Conservation (phyloP, 164 flowering plant species). For the Chimonanthus praecox region DNA sequence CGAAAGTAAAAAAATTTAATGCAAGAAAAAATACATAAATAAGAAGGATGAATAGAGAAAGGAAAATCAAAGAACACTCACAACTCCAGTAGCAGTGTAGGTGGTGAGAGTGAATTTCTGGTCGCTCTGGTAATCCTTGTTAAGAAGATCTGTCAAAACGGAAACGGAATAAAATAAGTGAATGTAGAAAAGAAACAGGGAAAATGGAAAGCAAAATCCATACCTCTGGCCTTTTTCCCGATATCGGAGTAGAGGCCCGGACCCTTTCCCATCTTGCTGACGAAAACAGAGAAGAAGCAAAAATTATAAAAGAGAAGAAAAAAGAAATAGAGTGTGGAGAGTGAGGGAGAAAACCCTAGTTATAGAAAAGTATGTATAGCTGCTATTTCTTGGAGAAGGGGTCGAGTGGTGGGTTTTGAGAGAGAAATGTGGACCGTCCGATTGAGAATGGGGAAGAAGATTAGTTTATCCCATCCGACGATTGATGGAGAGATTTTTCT, state of each 20-base stretch:
- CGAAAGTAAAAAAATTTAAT: too few species aligned
- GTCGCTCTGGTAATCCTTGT: constrained; percentile 84
- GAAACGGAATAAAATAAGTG: background rate
- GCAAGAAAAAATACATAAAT: background rate
- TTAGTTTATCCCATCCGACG: too few species aligned
- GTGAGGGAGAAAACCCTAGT: background rate
- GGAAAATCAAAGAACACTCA: constrained; percentile 25
- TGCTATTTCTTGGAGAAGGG: background rate
- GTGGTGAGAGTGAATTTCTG: constrained; percentile 83
- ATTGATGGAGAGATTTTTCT: too few species aligned
- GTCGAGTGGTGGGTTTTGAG: background rate
- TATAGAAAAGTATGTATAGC: background rate
- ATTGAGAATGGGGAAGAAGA: background rate
- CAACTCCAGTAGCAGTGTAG: constrained; percentile 68
- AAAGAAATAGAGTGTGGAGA: background rate
- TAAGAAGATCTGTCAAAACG: constrained; percentile 62
- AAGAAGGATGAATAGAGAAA: background rate
- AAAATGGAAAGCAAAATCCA: background rate
- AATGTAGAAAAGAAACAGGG: background rate
- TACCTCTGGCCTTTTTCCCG: constrained; percentile 85
- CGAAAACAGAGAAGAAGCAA: background rate
- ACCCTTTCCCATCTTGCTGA: constrained; percentile 55
- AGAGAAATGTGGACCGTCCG: background rate
- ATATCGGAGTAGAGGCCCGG: constrained; percentile 86
- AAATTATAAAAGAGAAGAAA: background rate